A percentile compares a stretch with the other conserved stretches of the same genome.
These are phyloP conservation scores for Cinnamomum micranthum DNA, from an alignment of 164 flowering plant species.

Conservation along the genomic window DNA sequence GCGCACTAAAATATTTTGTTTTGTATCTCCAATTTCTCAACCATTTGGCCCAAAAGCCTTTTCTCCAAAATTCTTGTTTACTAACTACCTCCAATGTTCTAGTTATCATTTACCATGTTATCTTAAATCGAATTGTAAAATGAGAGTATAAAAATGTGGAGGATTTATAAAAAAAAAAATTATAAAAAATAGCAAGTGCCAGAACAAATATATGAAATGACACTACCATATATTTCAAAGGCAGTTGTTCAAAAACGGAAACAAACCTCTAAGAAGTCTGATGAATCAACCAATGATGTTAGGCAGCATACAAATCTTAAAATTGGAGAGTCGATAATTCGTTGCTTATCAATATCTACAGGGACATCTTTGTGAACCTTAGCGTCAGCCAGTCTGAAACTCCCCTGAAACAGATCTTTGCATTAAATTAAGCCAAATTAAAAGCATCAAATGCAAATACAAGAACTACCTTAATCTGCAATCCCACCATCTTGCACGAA, in stretches of 20 bases:
- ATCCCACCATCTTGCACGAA: slow-evolving; percentile 54
- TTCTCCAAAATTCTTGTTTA: too few relatives aligned
- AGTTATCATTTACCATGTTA: not conserved
- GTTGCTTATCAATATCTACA: slow-evolving; percentile 49
- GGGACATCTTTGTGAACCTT: slow-evolving; percentile 43
- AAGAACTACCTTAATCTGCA: slow-evolving; percentile 42
- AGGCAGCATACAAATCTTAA: slow-evolving; percentile 79
- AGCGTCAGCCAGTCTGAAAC: slow-evolving; percentile 42
- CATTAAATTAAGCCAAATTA: slow-evolving; percentile 1
- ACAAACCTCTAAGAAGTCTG: slow-evolving; percentile 80
- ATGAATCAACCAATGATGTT: slow-evolving; percentile 72
- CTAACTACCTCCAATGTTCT: too few relatives aligned
- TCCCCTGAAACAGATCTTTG: slow-evolving; percentile 42
- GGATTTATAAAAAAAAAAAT: not conserved
- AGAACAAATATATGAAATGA: not conserved
- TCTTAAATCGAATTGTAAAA: not conserved
- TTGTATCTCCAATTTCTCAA: too few relatives aligned
- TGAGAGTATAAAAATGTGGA: not conserved
- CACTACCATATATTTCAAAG: not conserved
- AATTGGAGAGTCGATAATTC: slow-evolving; percentile 48
- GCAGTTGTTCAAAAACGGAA: not conserved
- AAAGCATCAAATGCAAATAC: not conserved
- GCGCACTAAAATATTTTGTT: too few relatives aligned
- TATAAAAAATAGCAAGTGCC: not conserved
- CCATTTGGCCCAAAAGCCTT: too few relatives aligned